Conservation (phyloP, 208 protist species). For the Naegleria gruberi region DNA sequence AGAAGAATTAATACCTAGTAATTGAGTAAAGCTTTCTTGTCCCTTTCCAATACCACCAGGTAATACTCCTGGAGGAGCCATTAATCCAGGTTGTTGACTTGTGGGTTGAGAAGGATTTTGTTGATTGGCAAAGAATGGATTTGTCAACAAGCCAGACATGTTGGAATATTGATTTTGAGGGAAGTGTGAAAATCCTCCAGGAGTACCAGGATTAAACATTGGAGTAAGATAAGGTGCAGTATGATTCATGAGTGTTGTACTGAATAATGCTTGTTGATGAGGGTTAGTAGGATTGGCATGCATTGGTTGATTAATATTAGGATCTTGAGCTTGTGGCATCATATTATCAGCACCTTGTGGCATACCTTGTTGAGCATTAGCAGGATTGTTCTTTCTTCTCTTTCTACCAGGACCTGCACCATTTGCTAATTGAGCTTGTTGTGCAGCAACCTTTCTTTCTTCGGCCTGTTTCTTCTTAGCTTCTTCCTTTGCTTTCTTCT, state of each 20-base stretch:
- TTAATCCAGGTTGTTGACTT: too few relatives aligned
- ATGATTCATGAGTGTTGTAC: too few relatives aligned
- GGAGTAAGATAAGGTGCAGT: not conserved
- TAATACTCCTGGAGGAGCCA: too few relatives aligned
- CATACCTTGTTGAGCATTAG: not conserved
- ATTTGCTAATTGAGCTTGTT: not conserved
- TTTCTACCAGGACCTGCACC: not conserved
- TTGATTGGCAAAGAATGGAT: not conserved
- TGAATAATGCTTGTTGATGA: too few relatives aligned
- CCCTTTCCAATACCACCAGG: too few relatives aligned
- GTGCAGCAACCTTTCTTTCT: not conserved
- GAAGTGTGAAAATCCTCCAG: not conserved
- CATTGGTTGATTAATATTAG: not conserved
- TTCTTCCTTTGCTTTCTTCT: not conserved
- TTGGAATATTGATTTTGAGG: not conserved
- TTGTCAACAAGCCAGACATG: not conserved
- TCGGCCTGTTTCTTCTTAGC: not conserved
- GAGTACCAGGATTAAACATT: not conserved
- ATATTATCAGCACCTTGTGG: not conserved
- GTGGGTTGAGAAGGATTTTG: not conserved
- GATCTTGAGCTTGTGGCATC: not conserved
- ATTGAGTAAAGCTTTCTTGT: not conserved
- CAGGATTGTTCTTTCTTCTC: not conserved
- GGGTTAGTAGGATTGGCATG: not conserved
- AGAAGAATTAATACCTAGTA: not conserved